These are phyloP conservation scores for Neonectria hederae DNA, from an alignment of 2,329 filamentous ascomycete species.

Conservation along the genomic window DNA sequence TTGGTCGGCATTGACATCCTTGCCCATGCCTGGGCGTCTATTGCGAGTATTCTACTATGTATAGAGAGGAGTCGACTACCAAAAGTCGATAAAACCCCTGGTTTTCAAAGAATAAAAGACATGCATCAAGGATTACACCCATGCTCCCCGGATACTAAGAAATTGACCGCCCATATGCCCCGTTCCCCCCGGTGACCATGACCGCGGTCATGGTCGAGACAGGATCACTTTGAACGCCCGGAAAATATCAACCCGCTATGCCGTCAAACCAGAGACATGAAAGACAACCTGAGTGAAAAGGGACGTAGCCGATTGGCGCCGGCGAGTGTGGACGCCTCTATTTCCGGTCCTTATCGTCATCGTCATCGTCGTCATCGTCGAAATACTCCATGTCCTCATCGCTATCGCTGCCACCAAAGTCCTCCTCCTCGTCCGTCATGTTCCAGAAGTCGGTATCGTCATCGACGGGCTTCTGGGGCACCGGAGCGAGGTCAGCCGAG, in stretches of 20 bases:
- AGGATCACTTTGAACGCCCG: conserved; percentile 35
- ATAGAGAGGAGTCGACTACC: conserved; percentile 13
- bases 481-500: conserved; percentile 68
- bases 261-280: conserved; percentile 25
- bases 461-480: conserved; percentile 67
- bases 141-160: conserved; percentile 31
- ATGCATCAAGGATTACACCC: conserved; percentile 26
- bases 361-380: conserved; percentile 66
- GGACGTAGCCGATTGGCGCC: background rate
- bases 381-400: conserved; percentile 71
- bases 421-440: conserved; percentile 78
- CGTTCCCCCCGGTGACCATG: conserved; percentile 27
- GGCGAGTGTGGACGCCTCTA: conserved; percentile 24
- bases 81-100: conserved; percentile 13
- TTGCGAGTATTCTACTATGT: conserved; percentile 7
- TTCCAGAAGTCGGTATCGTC: conserved; percentile 87
- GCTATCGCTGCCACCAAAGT: conserved; percentile 80
- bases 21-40: conserved; percentile 19
- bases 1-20: background rate
- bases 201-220: conserved; percentile 26
- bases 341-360: conserved; percentile 55
- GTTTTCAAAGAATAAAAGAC: conserved; percentile 30
- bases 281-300: conserved; percentile 24
- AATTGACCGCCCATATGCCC: conserved; percentile 22
- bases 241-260: conserved; percentile 39